Evolutionary conservation across 2,329 filamentous ascomycete genomes (phyloP), one percentile per base, ranked within the genome.

Genomic region (Talaromyces amestolkiae): DNA sequence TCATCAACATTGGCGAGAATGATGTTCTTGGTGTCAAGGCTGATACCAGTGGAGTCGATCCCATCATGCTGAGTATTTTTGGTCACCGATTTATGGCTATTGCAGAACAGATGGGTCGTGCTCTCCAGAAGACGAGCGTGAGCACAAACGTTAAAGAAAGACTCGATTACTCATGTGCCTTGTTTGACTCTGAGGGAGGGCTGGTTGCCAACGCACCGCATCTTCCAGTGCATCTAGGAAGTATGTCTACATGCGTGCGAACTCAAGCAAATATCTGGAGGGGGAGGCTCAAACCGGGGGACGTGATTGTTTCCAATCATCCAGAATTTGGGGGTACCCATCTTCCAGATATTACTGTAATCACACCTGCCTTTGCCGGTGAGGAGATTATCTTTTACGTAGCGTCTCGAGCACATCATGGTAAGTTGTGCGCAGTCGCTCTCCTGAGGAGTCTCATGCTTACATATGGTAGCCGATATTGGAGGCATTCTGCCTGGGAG

Each of bases 1-100:
- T 96, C 7, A 91, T 96, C 72, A 91, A 94, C 69, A 85, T 93
- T 63, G 87, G 87, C 56, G 86, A 87, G 64, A 77, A 74, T 68
- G 79, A 85, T 69, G 69, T 74, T 62, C 68, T 82, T 73, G 78
- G 85, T 17, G 81, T 80, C 67, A 79, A 82, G 65, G 75, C 83
- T 45, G 79, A 78, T 58, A 77, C 70, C 15, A 82, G 82, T 51
- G 84, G 87, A 65, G 87, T 91, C 0, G 89, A 93, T 73, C 91
- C 91, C 0, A 91, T 93, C 69, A 84, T 91, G 79, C 83, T 94
- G 2, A 90, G 87, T 72, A 90, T 94, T 65, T 93, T 94, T 69
- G 89, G 89, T 0, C 90, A 93, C 74, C 85, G 91, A 8, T 94
- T 94, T 77, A 94, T 93, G 91, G 88, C 89, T 7, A 92, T 93